Conservation (phyloP, 23 red algal genomes). For the Gracilaria caudata region DNA sequence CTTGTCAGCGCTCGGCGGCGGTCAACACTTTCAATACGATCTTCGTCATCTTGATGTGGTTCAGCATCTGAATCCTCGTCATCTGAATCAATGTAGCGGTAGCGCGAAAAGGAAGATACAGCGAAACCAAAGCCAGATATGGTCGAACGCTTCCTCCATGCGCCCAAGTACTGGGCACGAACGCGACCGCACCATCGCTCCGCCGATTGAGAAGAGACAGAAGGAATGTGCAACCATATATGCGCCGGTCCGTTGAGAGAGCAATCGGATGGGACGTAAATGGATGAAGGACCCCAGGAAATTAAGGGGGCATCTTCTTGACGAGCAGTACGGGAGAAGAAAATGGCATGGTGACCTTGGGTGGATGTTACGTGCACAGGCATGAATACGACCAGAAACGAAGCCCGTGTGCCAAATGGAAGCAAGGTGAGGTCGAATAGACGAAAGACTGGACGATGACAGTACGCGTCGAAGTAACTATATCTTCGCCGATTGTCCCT, state of each 20-base stretch:
- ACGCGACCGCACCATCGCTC: constrained; percentile 22
- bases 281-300: constrained; percentile 46
- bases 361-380: constrained; percentile 15
- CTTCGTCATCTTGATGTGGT: background rate
- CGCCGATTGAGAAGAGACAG: background rate
- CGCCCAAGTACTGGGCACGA: background rate
- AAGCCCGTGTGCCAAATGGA: background rate
- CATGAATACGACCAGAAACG: background rate
- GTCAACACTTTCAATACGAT: constrained; percentile 8
- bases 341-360: constrained; percentile 23
- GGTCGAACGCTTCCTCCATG: background rate
- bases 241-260: constrained; percentile 41
- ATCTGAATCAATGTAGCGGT: constrained; percentile 44
- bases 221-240: constrained; percentile 37
- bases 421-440: background rate
- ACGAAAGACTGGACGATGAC: too few relatives aligned
- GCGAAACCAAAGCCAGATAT: constrained; percentile 37
- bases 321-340: constrained; percentile 21
- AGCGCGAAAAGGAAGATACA: constrained; percentile 46
- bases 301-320: constrained; percentile 11
- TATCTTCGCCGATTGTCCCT: too few relatives aligned
- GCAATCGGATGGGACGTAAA: constrained; percentile 41
- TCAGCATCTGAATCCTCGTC: constrained; percentile 15
- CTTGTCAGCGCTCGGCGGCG: constrained; percentile 24
- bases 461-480: too few relatives aligned